Conservation (phyloP, 805 yeast genomes). For the Starmerella sp. region DNA sequence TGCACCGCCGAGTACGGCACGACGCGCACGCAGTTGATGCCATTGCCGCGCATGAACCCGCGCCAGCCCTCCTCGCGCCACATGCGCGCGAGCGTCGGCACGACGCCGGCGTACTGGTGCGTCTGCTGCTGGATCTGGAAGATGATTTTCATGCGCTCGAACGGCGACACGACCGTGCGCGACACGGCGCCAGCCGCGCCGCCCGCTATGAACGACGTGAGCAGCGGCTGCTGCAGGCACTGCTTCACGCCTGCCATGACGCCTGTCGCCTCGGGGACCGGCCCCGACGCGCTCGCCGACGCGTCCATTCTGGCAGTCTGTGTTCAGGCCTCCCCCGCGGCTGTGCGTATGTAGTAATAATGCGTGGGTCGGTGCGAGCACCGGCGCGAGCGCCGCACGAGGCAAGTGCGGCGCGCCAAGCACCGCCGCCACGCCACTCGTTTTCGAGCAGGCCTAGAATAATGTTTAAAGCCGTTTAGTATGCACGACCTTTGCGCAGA, state of each 20-base stretch:
- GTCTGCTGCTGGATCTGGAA: constrained; percentile 74
- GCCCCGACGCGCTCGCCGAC: not conserved
- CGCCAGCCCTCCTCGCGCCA: constrained; percentile 85
- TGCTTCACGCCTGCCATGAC: not conserved
- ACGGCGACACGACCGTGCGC: constrained; percentile 86
- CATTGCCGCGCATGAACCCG: constrained; percentile 85
- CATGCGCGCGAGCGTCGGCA: constrained; percentile 65
- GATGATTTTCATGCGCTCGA: constrained; percentile 85
- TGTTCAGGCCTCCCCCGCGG: no score
- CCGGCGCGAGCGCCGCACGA: not conserved
- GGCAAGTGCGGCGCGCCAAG: no score
- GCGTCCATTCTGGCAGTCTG: not conserved
- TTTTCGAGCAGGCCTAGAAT: no score
- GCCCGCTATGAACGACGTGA: constrained; percentile 82
- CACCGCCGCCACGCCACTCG: no score
- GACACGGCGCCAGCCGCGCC: constrained; percentile 94
- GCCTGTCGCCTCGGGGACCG: not conserved
- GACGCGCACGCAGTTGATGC: constrained; percentile 77
- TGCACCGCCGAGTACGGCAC: constrained; percentile 94
- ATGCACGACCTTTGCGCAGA: no score
- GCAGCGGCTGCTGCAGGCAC: constrained; percentile 28
- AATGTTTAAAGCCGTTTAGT: no score
- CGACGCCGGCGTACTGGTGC: constrained; percentile 43
- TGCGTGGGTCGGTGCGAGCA: not conserved
- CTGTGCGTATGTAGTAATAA: not conserved